Evolutionary conservation across 2,329 filamentous ascomycete species (phyloP), one percentile per base, ranked within the genome.

Genomic region (Graphilbum ipis-grandicollis): DNA sequence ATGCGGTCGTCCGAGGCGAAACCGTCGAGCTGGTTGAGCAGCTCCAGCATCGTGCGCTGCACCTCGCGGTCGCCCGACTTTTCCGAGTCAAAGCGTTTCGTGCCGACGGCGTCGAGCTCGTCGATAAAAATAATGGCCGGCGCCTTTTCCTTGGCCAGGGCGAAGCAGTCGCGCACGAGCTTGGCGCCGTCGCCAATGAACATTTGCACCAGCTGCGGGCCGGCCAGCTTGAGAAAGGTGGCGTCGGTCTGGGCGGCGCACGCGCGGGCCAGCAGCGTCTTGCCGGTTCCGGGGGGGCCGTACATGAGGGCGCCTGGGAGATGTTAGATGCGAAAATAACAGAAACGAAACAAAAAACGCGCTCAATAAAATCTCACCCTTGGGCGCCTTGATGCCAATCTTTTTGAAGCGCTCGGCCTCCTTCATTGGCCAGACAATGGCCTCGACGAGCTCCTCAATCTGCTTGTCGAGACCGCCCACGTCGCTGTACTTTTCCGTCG

Each of bases 61-160:
- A 98, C 90, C 63, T 98, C 90, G 57, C 90, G 74, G 57, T 98
- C 90, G 61, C 90, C 90, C 42, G 81, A 90, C 69, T 96, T 98
- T 56, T 96, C 86, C 47, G 83, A 93, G 58, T 98, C 90, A 64
- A 98, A 98, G 53, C 90, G 88, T 64, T 96, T 96, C 37, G 88
- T 96, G 47, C 90, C 90, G n/a, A 98, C 79, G 40, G 90, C 90
- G 55, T 98, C 90, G 44, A 98, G 65, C 60, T 98, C 90, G 61
- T 98, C 90, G 51, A 98, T 96, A 67, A 98, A 98, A 58, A 98
- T 98, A 58, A 98, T 98, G 40, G 90, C 85, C 1, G 90, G 92
- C 0, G 90, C 90, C 67, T 98, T 98, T 60, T 98, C 90, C 58
- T 98, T 98, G 37, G 90, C 90, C 13, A 98, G 67, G 2, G 90